phyloP scores from a whole-genome alignment of 179 eudicot species.

The Silene vulgaris region DNA sequence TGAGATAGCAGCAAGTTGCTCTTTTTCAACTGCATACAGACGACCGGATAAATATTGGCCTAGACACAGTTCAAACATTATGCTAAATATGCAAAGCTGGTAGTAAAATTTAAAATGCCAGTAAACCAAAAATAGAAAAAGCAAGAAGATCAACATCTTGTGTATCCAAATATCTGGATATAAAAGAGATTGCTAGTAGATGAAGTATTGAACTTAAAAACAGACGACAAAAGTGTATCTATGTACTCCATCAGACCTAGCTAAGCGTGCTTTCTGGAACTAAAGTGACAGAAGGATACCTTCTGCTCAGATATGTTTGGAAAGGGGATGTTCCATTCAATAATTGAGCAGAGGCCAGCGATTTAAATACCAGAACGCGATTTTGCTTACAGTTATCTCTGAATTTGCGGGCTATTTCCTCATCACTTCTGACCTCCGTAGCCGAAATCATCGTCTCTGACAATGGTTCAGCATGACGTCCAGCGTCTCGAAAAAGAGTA shows the following conservation, averaged over 20 bases:
- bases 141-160: too few relatives aligned
- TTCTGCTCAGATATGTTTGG: slow-evolving; percentile 14
- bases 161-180: neutral
- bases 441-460: neutral
- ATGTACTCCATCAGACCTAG: slow-evolving; percentile 8
- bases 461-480: slow-evolving; percentile 17
- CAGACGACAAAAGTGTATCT: neutral
- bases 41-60: slow-evolving; percentile 29
- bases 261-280: neutral
- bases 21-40: slow-evolving; percentile 43
- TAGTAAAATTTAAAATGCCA: neutral
- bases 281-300: slow-evolving; percentile 37
- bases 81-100: neutral
- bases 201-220: neutral
- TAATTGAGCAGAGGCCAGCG: neutral
- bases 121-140: too few relatives aligned
- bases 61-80: slow-evolving; percentile 12
- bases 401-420: neutral
- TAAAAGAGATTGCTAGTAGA: slow-evolving; percentile 1
- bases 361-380: neutral
- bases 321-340: neutral
- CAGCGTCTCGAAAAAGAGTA: slow-evolving; percentile 60
- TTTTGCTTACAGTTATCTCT: neutral
- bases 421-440: neutral
- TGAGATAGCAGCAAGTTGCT: slow-evolving; percentile 52